A percentile compares a stretch with the other conserved stretches of the same genome.
Evolutionary conservation across 306 rosid genomes (phyloP).

Genomic region (Betula pendula): DNA sequence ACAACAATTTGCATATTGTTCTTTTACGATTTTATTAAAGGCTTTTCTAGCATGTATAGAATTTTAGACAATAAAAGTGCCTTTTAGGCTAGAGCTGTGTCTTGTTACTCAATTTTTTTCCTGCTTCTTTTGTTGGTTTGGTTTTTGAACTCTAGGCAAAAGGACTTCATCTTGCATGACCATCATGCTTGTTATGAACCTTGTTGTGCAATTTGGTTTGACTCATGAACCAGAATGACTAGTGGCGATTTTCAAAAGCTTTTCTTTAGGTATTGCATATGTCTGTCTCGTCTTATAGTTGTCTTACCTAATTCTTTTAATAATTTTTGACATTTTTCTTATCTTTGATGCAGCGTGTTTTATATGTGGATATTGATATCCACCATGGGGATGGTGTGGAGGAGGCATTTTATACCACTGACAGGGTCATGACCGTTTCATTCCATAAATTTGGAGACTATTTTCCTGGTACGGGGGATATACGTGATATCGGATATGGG

Average conservation of each 20-base stretch:
- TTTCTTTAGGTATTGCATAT: slow-evolving; percentile 9
- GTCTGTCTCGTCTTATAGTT: slow-evolving; percentile 9
- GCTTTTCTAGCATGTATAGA: neutral
- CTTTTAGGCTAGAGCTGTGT: neutral
- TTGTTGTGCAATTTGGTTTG: slow-evolving; percentile 8
- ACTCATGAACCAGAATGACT: neutral
- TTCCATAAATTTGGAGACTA: slow-evolving; percentile 91
- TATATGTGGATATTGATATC: slow-evolving; percentile 84
- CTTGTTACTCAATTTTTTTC: neutral
- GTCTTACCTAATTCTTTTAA: neutral
- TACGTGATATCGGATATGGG: slow-evolving; percentile 74
- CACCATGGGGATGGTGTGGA: slow-evolving; percentile 94
- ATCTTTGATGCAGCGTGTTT: slow-evolving; percentile 69
- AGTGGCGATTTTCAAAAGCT: neutral
- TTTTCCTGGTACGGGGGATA: slow-evolving; percentile 84
- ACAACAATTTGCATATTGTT: neutral
- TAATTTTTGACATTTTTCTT: slow-evolving; percentile 8
- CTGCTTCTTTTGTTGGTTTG: too few species aligned
- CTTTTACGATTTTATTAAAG: neutral
- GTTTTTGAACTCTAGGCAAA: too few species aligned
- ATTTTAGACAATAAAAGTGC: neutral
- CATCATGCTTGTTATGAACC: neutral
- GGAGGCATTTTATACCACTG: slow-evolving; percentile 89
- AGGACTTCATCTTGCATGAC: neutral
- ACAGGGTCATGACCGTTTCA: slow-evolving; percentile 90